A percentile compares a stretch with the other conserved stretches of the same genome.
Evolutionary conservation across 495 filamentous ascomycete species (phyloP).

Genomic region (Penicillium argentinense): DNA sequence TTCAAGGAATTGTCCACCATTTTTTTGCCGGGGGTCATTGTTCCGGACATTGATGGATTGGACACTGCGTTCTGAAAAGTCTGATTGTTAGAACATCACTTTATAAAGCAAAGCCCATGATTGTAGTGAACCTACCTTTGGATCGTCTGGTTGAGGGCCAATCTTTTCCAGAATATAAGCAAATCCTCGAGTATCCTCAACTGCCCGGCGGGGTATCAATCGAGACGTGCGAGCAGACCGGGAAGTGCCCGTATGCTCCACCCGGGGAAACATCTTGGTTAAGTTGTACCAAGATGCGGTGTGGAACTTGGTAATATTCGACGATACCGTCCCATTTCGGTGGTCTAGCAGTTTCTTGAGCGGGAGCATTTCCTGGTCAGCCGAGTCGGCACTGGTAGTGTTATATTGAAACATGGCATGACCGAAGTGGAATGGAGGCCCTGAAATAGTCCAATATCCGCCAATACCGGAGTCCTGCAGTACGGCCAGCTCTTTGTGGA

Average conservation of each 20-base stretch:
- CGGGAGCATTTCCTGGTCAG: not conserved
- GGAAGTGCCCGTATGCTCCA: no score
- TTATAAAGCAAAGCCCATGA: no score
- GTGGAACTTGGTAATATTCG: not conserved
- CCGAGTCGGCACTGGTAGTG: not conserved
- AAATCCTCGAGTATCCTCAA: no score
- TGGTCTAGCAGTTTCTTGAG: not conserved
- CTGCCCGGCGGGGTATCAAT: no score
- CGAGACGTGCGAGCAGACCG: no score
- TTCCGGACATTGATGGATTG: constrained; percentile 7
- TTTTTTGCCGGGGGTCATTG: constrained; percentile 9
- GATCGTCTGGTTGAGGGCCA: no score
- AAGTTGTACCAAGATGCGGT: no score
- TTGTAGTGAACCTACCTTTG: not conserved
- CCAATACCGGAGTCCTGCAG: constrained; percentile 3
- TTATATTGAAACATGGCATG: constrained; percentile 1
- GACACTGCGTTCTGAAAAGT: no score
- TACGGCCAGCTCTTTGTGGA: not conserved
- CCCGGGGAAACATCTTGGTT: no score
- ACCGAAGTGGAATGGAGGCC: not conserved
- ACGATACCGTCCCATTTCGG: not conserved
- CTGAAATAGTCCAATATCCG: constrained; percentile 9
- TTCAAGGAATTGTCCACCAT: constrained; percentile 8
- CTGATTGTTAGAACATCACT: no score
- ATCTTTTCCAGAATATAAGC: no score